Conservation (phyloP, 257 asterid species). For the Penstemon eatonii region DNA sequence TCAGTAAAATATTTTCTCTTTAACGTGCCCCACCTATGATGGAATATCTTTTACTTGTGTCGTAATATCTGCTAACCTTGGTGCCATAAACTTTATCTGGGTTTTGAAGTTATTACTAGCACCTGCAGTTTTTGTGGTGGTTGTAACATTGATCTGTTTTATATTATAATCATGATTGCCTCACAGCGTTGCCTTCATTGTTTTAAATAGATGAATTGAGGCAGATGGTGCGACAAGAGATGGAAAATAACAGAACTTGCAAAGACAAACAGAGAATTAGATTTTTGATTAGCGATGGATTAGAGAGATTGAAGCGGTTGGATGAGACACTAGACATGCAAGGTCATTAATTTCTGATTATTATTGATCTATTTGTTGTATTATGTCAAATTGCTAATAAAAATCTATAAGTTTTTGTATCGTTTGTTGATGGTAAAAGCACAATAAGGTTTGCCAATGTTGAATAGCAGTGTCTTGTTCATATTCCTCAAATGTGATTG, state of each 20-base stretch:
- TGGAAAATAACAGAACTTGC: slow-evolving; percentile 74
- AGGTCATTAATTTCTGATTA: slow-evolving; percentile 44
- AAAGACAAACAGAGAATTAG: slow-evolving; percentile 76
- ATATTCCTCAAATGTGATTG: not conserved
- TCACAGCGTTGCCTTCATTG: not conserved
- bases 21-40: too few species aligned
- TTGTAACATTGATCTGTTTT: not conserved
- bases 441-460: not conserved
- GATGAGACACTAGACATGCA: slow-evolving; percentile 96
- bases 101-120: not conserved
- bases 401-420: not conserved
- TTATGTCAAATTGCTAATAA: not conserved
- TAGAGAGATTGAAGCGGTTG: slow-evolving; percentile 73
- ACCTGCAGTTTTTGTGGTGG: not conserved
- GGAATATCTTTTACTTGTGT: not conserved
- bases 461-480: not conserved
- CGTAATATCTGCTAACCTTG: not conserved
- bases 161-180: not conserved
- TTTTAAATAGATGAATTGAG: slow-evolving; percentile 68
- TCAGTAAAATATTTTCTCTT: not conserved
- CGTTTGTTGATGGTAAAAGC: not conserved
- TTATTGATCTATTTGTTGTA: slow-evolving; percentile 12
- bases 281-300: slow-evolving; percentile 78
- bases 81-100: not conserved
- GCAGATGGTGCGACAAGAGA: slow-evolving; percentile 65